Conservation (phyloP, 1,284 basidiomycete genomes). For the Lentinus polychrous region DNA sequence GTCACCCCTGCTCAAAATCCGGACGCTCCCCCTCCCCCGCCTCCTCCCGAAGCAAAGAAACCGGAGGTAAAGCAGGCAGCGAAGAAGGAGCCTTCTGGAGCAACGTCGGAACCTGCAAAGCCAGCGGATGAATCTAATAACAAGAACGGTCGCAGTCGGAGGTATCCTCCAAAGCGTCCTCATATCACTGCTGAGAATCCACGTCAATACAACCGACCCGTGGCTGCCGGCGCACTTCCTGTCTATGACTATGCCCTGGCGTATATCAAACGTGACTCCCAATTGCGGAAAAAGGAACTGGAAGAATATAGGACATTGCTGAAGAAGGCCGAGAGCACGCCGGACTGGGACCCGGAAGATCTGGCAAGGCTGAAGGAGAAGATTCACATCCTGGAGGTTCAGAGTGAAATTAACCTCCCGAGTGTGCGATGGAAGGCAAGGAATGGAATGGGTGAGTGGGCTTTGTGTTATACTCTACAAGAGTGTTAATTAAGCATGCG, state of each 20-base stretch:
- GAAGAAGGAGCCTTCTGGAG: slow-evolving; percentile 4
- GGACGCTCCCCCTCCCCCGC: slow-evolving; percentile 12
- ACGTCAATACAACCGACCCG: slow-evolving; percentile 59
- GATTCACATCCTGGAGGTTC: slow-evolving; percentile 35
- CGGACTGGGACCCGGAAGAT: slow-evolving; percentile 29
- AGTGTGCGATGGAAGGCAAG: slow-evolving; percentile 69
- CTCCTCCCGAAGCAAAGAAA: slow-evolving; percentile 10
- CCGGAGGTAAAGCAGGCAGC: slow-evolving; percentile 11
- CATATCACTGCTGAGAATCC: slow-evolving; percentile 43
- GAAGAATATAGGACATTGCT: slow-evolving; percentile 29
- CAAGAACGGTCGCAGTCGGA: slow-evolving; percentile 11
- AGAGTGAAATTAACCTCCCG: slow-evolving; percentile 69
- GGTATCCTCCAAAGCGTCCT: slow-evolving; percentile 30
- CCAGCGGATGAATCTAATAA: slow-evolving; percentile 6
- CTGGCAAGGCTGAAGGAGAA: slow-evolving; percentile 31
- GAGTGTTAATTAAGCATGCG: slow-evolving; percentile 1
- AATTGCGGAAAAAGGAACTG: slow-evolving; percentile 39
- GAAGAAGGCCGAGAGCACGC: slow-evolving; percentile 16
- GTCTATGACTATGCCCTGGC: slow-evolving; percentile 80
- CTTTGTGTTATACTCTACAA: slow-evolving; percentile 10
- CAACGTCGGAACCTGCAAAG: background rate
- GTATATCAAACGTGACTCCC: slow-evolving; percentile 49
- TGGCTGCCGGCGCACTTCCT: slow-evolving; percentile 62
- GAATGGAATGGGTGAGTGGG: slow-evolving; percentile 77
- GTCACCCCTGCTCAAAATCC: slow-evolving; percentile 9